These are phyloP conservation scores for Skeletonema menzelii DNA, from an alignment of 108 stramenopile genomes.

Conservation along the genomic window DNA sequence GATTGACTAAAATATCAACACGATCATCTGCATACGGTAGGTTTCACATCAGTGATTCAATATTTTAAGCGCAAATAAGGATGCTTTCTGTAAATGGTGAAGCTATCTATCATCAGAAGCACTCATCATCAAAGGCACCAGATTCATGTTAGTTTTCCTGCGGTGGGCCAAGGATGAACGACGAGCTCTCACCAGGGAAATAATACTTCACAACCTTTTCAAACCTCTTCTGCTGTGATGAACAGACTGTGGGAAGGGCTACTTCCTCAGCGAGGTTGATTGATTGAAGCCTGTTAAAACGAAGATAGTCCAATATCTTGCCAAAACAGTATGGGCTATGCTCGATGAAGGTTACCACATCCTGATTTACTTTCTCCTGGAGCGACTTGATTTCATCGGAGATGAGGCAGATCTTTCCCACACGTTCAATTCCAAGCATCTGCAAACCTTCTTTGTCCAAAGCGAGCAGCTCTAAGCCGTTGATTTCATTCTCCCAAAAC, in stretches of 20 bases:
- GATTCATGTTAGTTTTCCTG: too few species aligned
- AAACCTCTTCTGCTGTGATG: constrained; percentile 17
- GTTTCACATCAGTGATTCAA: too few species aligned
- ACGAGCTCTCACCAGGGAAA: constrained; percentile 30
- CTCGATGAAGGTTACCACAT: neutral
- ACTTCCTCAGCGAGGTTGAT: neutral
- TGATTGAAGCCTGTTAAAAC: neutral
- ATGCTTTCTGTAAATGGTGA: too few species aligned
- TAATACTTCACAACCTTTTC: constrained; percentile 23
- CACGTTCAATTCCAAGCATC: constrained; percentile 13
- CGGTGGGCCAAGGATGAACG: too few species aligned
- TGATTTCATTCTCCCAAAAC: constrained; percentile 9
- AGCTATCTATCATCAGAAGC: too few species aligned
- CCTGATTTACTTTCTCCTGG: neutral
- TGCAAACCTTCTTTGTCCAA: constrained; percentile 21
- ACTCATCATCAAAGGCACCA: too few species aligned
- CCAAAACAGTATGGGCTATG: constrained; percentile 5
- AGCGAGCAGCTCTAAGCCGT: constrained; percentile 14
- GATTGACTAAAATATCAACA: neutral
- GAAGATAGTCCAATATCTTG: constrained; percentile 2
- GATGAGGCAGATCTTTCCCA: constrained; percentile 11
- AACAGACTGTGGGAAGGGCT: neutral
- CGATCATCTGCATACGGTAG: neutral
- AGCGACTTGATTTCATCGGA: constrained; percentile 16
- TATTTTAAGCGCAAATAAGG: too few species aligned